Evolutionary conservation across 768 basidiomycete species (phyloP), one percentile per base, ranked within the genome.

Genomic region (Lyophyllum decastes): DNA sequence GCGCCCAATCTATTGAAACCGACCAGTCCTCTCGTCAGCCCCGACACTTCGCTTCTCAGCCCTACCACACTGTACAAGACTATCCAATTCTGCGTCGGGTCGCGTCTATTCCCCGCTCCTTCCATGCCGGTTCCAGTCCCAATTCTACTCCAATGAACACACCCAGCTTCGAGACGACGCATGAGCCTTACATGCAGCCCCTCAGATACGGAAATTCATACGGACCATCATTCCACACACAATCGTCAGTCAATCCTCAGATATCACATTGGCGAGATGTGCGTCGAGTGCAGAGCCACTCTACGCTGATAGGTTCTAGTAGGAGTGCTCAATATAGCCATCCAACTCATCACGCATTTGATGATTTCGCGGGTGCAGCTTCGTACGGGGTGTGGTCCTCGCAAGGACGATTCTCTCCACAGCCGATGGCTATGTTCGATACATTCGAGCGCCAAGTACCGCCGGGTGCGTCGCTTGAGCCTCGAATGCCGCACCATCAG

Each of bases 261-360:
- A 43, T 54, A 5, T 57, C 59, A 17, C 63, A 62, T 30, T 51
- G 59, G 40, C 59, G 59, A 25, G 64, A 64, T 47, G 63, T 68
- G 22, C 61, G 64, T 22, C 62, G 68, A 21, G 64, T 67, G 17
- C 68, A 69, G 46, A 71, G 70, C 45, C 65, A 68, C 38, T 67
- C 68, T 26, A 58, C 63, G 12, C 46, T 69, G 45, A 52, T 61
- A 46, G 52, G 62, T 51, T 54, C 60, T 30, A 50, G 60, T 21
- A 44, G 52, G 45, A 49, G 33, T 21, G 49, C 52, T 7, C 55
- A 46, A 19, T 49, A 50, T 22, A 43, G 52, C 25, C 58, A 59
- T 61, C 10, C 44, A 14, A 33, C 30, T 24, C 51, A 57, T 52
- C 56, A 38, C 25, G 19, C 58, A 44, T 40, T 24, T 33, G 53